phyloP scores from a whole-genome alignment of 192 early-diverging fungal species.

The Coemansia sp. region DNA sequence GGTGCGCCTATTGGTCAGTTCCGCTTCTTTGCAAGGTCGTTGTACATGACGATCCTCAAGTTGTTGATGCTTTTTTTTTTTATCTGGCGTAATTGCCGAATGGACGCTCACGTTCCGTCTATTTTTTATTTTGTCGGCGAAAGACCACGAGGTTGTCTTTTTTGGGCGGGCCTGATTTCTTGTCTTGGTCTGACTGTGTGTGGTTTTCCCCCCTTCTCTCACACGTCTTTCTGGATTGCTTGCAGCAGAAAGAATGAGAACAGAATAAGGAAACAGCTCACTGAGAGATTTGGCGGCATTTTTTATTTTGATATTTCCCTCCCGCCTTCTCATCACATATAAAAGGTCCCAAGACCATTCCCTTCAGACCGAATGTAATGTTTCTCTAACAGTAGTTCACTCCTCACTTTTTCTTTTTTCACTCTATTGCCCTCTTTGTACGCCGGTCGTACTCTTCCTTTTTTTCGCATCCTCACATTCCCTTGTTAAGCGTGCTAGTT shows the following conservation, averaged over 20 bases:
- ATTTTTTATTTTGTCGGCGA: background rate
- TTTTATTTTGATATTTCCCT: no score
- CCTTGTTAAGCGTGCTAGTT: background rate
- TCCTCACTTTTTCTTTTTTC: background rate
- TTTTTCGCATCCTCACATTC: background rate
- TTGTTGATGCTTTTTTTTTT: background rate
- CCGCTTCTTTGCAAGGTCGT: background rate
- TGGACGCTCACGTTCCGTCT: background rate
- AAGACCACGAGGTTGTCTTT: background rate
- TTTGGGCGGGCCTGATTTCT: constrained; percentile 1
- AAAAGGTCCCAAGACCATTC: background rate
- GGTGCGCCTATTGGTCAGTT: background rate
- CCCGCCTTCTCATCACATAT: background rate
- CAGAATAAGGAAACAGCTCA: background rate
- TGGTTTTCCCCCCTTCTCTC: no score
- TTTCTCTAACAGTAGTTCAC: constrained; percentile 20
- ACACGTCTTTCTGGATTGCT: background rate
- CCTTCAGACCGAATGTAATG: background rate
- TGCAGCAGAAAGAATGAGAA: background rate
- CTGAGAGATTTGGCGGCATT: constrained; percentile 3
- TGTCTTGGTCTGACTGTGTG: background rate
- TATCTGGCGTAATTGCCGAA: background rate
- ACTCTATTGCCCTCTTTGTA: constrained; percentile 6
- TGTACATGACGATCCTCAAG: background rate
- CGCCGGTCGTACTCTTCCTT: constrained; percentile 23